phyloP scores from a whole-genome alignment of 2,329 filamentous ascomycete genomes.

The Colletotrichum salicis region DNA sequence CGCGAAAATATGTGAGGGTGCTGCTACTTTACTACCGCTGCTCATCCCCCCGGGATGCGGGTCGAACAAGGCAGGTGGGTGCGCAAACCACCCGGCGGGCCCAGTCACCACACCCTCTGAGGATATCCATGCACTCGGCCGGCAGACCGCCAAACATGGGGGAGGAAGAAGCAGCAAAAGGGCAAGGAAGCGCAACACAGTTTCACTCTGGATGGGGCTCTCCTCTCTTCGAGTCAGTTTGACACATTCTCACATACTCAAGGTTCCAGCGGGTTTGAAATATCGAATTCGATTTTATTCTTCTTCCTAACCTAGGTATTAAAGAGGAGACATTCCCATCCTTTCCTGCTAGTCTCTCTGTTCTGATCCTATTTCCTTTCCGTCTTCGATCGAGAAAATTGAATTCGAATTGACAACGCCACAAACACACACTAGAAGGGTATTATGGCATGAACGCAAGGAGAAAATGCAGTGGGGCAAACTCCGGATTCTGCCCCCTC shows the following conservation, averaged over 20 bases:
- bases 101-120: neutral
- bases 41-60: neutral
- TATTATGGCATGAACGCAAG: constrained; percentile 35
- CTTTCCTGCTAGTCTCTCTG: neutral
- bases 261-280: neutral
- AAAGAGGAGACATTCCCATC: neutral
- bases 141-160: neutral
- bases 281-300: neutral
- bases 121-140: neutral
- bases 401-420: constrained; percentile 22
- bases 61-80: neutral
- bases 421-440: constrained; percentile 30
- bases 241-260: neutral
- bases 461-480: constrained; percentile 6
- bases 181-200: neutral
- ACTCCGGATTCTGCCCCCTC: neutral
- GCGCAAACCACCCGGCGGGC: neutral
- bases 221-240: neutral
- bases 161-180: too few species aligned
- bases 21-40: neutral
- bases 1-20: neutral
- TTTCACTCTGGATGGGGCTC: neutral
- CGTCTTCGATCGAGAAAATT: constrained; percentile 12
- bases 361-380: neutral
- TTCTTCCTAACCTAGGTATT: neutral